Evolutionary conservation across 2,329 filamentous ascomycete species (phyloP), one percentile per base, ranked within the genome.

Genomic region (Xylaria sp.): DNA sequence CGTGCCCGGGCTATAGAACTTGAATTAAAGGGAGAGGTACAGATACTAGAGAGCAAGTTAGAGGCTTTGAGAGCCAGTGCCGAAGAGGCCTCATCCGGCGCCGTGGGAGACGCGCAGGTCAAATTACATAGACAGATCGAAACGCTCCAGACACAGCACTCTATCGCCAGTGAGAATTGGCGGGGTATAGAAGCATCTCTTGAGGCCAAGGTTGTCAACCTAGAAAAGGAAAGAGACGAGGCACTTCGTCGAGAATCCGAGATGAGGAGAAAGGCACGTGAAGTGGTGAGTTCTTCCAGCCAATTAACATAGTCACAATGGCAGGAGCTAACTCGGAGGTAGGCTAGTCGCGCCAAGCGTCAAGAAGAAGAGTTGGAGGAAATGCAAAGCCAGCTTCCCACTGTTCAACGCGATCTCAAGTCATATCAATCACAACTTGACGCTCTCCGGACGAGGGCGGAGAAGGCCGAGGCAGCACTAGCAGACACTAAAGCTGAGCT

Each of bases 101-200:
- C 89, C 15, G 89, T 89, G 5, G 92, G 94, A 15, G 93, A 97
- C 75, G 89, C 92, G 0, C 94, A 97, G 74, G 92, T 92, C 49
- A 98, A 97, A 78, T 84, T 98, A 45, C 84, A 98, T 49, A 89
- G 96, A 45, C 96, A 99, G 79, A 92, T 99, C 61, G 96, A 99
- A 81, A 97, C 93, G 0, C 81, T 99, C 42, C 96, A 99, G 79
- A 96, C 92, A 6, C 96, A 99, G 77, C 97, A 99, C 79, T 90
- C 94, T 0, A 90, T 96, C 61, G 96, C 96, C 1, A 96, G 93
- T 72, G 93, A 97, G 75, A 99, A 99, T 74, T 99, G 96, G 96
- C 94, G 97, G 76, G 93, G 94, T 0, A 96, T 99, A 68, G 95
- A 99, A 79, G 88, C 92, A 10, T 96, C 92, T 2, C 81, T 99